Evolutionary conservation across 1,284 basidiomycete species (phyloP), one percentile per base, ranked within the genome.

Genomic region (Schizophyllum commune): DNA sequence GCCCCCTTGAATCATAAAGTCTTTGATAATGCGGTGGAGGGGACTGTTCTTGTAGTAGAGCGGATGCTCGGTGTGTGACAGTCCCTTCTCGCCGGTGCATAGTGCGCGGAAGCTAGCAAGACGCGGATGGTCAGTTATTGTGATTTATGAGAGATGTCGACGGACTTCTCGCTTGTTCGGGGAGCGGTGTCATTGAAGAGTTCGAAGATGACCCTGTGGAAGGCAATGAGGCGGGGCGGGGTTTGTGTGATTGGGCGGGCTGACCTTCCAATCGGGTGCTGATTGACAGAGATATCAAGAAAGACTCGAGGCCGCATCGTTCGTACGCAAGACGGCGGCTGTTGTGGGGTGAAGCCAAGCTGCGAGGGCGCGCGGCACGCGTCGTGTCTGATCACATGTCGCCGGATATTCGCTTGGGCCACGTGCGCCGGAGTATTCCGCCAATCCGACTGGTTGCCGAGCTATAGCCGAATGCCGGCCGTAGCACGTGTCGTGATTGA

Each of bases 1-100:
- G 75, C 89, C 89, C 53, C 85, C 89, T 75, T 92, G 91, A 59
- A 95, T 85, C 94, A 96, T 96, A 73, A 96, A 96, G 64, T 86
- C 81, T 21, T 84, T 79, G 63, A 96, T 94, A 32, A 89, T 86
- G 27, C 92, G 82, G 69, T 94, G 92, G 17, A 94, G 79, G 55
- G 86, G 84, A 62, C 82, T 84, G 68, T 85, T 85, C 73, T 91
- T 92, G 83, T 94, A 97, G 73, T 89, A 88, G 3, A 96, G 79
- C 3, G 89, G 86, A 13, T 82, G 74, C 55, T 87, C 83, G 0
- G 86, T 82, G 33, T 80, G 71, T 1, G 88, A 90, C 0, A 86
- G 69, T 15, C 93, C 92, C 69, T 86, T 88, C 71, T 95, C 91
- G 13, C 94, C 94, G 0, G 93, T 96, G 72, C 91, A 94, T 62